phyloP scores from a whole-genome alignment of 495 filamentous ascomycete genomes.

The Cudoniella acicularis region DNA sequence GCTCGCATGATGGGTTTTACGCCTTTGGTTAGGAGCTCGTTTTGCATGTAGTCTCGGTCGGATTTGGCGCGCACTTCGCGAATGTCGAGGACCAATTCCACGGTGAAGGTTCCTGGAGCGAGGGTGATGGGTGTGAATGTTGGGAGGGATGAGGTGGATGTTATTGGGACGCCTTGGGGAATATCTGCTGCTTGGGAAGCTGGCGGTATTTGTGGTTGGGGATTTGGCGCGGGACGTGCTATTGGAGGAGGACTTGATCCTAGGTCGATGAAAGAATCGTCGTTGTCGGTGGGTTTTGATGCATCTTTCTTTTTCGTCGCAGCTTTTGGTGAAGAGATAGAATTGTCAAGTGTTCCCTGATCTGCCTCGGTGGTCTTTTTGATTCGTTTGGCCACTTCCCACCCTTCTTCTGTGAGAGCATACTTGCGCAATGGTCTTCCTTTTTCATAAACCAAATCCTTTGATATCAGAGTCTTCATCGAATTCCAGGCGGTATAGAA shows the following conservation, averaged over 20 bases:
- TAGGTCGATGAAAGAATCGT: constrained; percentile 2
- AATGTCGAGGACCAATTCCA: constrained; percentile 70
- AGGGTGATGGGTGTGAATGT: constrained; percentile 57
- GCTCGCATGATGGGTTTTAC: constrained; percentile 61
- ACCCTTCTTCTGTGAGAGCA: constrained; percentile 71
- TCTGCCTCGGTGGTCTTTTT: constrained; percentile 38
- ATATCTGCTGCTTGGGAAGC: constrained; percentile 32
- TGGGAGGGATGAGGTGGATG: constrained; percentile 37
- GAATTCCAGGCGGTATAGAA: constrained; percentile 83
- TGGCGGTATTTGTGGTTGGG: constrained; percentile 8
- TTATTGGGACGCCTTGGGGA: constrained; percentile 32
- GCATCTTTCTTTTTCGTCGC: neutral
- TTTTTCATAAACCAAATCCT: constrained; percentile 71
- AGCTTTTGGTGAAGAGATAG: too few relatives aligned
- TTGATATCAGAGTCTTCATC: constrained; percentile 72
- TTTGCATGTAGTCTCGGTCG: constrained; percentile 75
- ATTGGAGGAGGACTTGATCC: neutral
- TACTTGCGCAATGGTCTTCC: constrained; percentile 68
- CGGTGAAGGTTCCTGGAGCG: constrained; percentile 61
- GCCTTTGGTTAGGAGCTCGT: constrained; percentile 64
- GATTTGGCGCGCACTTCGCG: constrained; percentile 75
- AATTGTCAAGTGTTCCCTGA: constrained; percentile 10
- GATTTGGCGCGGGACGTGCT: too few relatives aligned
- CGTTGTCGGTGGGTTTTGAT: neutral
- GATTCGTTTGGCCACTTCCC: constrained; percentile 71